Base-by-base conservation (phyloP, 2,329 filamentous ascomycete genomes). In the Ascochyta koolunga region DNA sequence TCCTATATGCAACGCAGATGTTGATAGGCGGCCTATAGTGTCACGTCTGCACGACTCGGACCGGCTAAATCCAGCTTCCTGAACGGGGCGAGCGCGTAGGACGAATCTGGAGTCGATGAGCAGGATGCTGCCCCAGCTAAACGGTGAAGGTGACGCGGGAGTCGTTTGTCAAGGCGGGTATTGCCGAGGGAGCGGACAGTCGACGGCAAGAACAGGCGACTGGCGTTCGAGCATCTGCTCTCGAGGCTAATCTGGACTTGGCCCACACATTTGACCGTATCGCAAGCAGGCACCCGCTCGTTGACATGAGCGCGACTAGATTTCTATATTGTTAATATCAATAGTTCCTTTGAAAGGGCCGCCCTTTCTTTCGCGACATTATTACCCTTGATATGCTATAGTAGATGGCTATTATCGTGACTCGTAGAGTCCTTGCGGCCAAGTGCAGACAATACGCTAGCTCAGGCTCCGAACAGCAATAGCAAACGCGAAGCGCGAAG, bases 21-120 rank as follows among this genome's bases (percentile, higher is more conserved):
- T 29, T 46, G 51, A 54, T 54, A 54, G 45, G 51, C 40, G 40
- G 45, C 40, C 40, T 40, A 50, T 50, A 50, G 46, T 54, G 41
- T 42, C 37, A 8, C 41, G 29, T 54, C 36, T 50, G 36, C 46
- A 54, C 41, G 35, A 45, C 25, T 36, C 40, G 45, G 51, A 37
- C 45, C 45, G 40, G 51, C 27, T 35, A 31, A 40, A 35, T 21
- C 41, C 45, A 50, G 35, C 40, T 50, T 40, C 44, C 40, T 11
- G 22, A 45, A 45, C 24, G 31, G 45, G 41, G 8, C 27, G 22
- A 35, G 51, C 51, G 50, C 45, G 45, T 54, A 45, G 41, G 22
- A 51, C 15, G 2, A 16, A 40, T 45, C 25, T 24, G 24, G 33
- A 39, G 35, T 24, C 22, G 51, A 54, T 49, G 44, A 40, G 35